Evolutionary conservation across 1,284 basidiomycete genomes (phyloP), one percentile per base, ranked within the genome.

Genomic region (Trichosporon sp.): DNA sequence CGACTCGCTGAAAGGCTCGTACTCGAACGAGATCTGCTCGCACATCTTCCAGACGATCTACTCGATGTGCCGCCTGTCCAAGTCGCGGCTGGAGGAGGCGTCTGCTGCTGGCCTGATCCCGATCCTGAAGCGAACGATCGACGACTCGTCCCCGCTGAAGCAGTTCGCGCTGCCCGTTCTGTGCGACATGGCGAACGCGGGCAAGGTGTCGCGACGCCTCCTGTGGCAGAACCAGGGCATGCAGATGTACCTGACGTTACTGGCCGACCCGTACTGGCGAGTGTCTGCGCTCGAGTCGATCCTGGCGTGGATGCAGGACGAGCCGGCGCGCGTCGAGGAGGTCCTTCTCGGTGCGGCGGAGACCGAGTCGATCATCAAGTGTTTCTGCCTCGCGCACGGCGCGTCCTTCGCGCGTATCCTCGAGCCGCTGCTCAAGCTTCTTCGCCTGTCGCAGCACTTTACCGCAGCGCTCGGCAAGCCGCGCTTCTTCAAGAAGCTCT

Each of bases 151-250:
- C 16, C 95, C 92, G 0, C 84, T 98, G 70, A 95, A 93, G 78
- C 95, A 98, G 74, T 98, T 98, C 73, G 95, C 95, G 0, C 83
- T 99, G 57, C 95, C 95, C 0, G 95, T 98, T 69, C 83, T 99
- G 8, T 98, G 95, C 79, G 95, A 97, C 75, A 85, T 98, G 52
- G 91, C 92, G 1, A 91, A 90, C 76, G 92, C 94, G 1, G 92
- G 92, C 59, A 96, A 95, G 82, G 90, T 88, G 60, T 93, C 92
- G 73, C 84, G 94, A 33, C 89, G 88, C 44, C 74, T 94, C 59
- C 80, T 96, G 58, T 94, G 92, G 92, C 90, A 94, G 74, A 88
- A 93, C 70, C 87, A 92, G 70, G 91, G 92, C 32, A 81, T 95
- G 52, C 75, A 79, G 57, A 82, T 97, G 82, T 99, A 97, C 75